These are phyloP conservation scores for Xerocomellus intermedius DNA, from an alignment of 768 basidiomycete genomes.

Conservation along the genomic window DNA sequence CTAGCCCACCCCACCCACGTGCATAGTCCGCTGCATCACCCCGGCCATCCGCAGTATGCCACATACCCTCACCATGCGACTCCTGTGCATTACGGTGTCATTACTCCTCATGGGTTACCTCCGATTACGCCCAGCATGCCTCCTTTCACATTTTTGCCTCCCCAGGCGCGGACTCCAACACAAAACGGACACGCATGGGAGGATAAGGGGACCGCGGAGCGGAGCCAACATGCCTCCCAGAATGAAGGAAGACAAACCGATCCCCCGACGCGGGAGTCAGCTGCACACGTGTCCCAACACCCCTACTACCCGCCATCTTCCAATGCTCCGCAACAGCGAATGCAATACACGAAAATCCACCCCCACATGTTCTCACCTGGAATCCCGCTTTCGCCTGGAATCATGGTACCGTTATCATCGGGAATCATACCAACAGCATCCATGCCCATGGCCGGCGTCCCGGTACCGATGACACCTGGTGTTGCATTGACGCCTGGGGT, in stretches of 20 bases:
- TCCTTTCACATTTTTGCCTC: conserved; percentile 79
- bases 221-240: neutral
- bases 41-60: conserved; percentile 29
- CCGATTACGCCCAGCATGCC: conserved; percentile 99
- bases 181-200: conserved; percentile 18
- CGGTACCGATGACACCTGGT: conserved; percentile 29
- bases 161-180: conserved; percentile 32
- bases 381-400: conserved; percentile 32
- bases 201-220: conserved; percentile 1
- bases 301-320: conserved; percentile 13
- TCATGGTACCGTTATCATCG: conserved; percentile 28
- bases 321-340: conserved; percentile 16
- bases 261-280: conserved; percentile 4
- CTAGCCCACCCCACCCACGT: conserved; percentile 31
- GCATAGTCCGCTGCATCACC: conserved; percentile 33
- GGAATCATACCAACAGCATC: conserved; percentile 21
- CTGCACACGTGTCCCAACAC: conserved; percentile 6
- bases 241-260: conserved; percentile 8
- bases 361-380: conserved; percentile 31
- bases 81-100: conserved; percentile 33
- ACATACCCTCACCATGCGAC: conserved; percentile 23
- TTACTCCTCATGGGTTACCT: conserved; percentile 80
- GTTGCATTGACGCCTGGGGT: conserved; percentile 53
- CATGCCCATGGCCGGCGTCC: conserved; percentile 21
- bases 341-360: conserved; percentile 25